A percentile compares a stretch with the other conserved stretches of the same genome.
Conservation (phyloP, 2,329 filamentous ascomycete species). For the Penicillium hesseltinei region DNA sequence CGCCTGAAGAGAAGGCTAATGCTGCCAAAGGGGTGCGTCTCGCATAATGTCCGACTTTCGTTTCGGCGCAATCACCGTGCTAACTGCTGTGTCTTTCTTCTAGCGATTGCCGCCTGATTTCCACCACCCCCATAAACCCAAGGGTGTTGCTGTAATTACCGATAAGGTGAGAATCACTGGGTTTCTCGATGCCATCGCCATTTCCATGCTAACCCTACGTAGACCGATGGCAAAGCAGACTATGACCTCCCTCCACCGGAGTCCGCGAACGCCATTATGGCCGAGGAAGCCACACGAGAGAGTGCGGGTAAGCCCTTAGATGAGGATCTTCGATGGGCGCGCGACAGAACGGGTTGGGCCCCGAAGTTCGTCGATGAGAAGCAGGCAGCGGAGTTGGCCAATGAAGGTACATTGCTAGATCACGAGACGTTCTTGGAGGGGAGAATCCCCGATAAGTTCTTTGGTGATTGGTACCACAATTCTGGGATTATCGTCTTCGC, state of each 20-base stretch:
- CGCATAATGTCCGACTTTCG: not conserved
- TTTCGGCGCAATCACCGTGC: not conserved
- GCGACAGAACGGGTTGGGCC: conserved; percentile 77
- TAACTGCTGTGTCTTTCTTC: conserved; percentile 11
- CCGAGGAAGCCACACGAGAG: conserved; percentile 57
- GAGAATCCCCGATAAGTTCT: conserved; percentile 83
- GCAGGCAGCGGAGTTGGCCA: conserved; percentile 53
- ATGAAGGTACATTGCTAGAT: conserved; percentile 69
- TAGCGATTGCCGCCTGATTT: conserved; percentile 65
- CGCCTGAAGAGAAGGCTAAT: conserved; percentile 76
- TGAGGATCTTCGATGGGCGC: conserved; percentile 55
- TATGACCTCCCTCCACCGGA: conserved; percentile 76
- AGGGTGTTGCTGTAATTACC: conserved; percentile 60
- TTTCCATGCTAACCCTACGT: conserved; percentile 3
- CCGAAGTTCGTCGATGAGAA: conserved; percentile 69
- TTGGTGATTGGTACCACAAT: conserved; percentile 98
- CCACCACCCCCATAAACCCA: conserved; percentile 50
- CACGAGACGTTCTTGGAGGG: conserved; percentile 85
- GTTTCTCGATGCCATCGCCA: not conserved
- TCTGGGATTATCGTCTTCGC: conserved; percentile 91
- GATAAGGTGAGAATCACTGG: conserved; percentile 58
- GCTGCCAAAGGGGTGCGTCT: conserved; percentile 71
- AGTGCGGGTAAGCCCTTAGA: conserved; percentile 51
- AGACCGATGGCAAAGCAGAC: conserved; percentile 66
- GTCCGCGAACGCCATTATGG: conserved; percentile 50